Base-by-base conservation (phyloP, 2,329 filamentous ascomycete genomes). In the Ophiostoma piceae region DNA sequence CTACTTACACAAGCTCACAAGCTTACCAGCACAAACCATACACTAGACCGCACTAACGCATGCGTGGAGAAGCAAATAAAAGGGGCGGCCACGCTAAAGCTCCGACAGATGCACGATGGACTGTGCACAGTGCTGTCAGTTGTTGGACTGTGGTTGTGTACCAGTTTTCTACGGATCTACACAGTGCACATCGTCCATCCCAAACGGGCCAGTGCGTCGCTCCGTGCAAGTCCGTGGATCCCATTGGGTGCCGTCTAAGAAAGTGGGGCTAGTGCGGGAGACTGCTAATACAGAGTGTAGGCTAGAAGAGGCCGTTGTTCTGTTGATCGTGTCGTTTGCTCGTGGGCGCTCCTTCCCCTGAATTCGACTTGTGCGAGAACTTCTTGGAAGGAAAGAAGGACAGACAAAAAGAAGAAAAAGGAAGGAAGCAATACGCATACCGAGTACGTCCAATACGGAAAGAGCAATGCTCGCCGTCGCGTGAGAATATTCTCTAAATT, bases 51-150 rank as follows among this genome's bases (percentile, higher is more conserved):
- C 29, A 65, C 62, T 39, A 65, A 39, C 19, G n/a, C 62, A 37
- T 39, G 60, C 62, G 62, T 65, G 62, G 62, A 65, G 62, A 65
- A 65, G 62, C 62, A 65, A 37, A 65, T 65, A 65, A 65, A 65
- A 65, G 62, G 62, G 62, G 62, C 35, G 60, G 11, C 26, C 26
- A 62, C 57, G 57, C 51, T 57, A 57, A 57, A 26, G 51, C 22
- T 57, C 51, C 9, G 22, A 57, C 51, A 57, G 22, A 57, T 57
- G n/a, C n/a, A 57, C 51, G 14, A 14, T 11, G 39, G 8, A 41
- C 11, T 12, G 11, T 14, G 39, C 11, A 41, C 39, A 41, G 39
- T 41, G 54, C 54, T 26, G 54, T 60, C 22, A 19, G 19, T 11
- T 57, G 3, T 14, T 9, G 3, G 16, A 29, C 51, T 57, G 51